Conservation (phyloP, 1,284 basidiomycete genomes). For the Cryptococcus deneoformans region DNA sequence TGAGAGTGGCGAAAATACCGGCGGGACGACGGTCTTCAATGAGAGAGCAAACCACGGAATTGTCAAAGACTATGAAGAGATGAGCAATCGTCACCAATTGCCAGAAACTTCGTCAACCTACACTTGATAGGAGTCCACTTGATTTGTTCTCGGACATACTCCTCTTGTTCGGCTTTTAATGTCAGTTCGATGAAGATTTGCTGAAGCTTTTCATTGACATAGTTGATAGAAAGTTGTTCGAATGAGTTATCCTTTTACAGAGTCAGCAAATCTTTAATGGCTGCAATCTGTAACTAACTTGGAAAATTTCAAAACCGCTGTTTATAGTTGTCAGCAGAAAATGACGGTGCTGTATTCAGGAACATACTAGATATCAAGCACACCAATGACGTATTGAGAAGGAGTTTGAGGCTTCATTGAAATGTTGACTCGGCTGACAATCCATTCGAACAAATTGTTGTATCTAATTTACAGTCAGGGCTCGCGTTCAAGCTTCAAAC, state of each 20-base stretch:
- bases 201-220: conserved; percentile 99
- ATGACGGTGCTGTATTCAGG: neutral
- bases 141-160: conserved; percentile 97
- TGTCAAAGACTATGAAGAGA: conserved; percentile 47
- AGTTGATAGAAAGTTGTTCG: conserved; percentile 99
- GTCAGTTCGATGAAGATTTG: conserved; percentile 99
- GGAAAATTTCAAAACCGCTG: conserved; percentile 86
- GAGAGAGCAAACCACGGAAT: conserved; percentile 85
- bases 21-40: conserved; percentile 96
- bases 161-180: conserved; percentile 98
- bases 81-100: neutral
- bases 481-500: neutral
- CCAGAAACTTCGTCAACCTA: conserved; percentile 8
- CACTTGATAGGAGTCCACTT: conserved; percentile 99
- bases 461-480: conserved; percentile 52
- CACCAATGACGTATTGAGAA: conserved; percentile 86
- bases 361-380: conserved; percentile 83
- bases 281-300: conserved; percentile 1
- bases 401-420: conserved; percentile 86
- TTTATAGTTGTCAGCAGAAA: conserved; percentile 12
- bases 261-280: neutral
- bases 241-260: conserved; percentile 79
- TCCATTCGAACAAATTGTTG: conserved; percentile 99
- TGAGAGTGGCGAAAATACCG: conserved; percentile 95
- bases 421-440: conserved; percentile 91